Base-by-base conservation (phyloP, 1,284 basidiomycete genomes). In the Cutaneotrichosporon arboriforme region DNA sequence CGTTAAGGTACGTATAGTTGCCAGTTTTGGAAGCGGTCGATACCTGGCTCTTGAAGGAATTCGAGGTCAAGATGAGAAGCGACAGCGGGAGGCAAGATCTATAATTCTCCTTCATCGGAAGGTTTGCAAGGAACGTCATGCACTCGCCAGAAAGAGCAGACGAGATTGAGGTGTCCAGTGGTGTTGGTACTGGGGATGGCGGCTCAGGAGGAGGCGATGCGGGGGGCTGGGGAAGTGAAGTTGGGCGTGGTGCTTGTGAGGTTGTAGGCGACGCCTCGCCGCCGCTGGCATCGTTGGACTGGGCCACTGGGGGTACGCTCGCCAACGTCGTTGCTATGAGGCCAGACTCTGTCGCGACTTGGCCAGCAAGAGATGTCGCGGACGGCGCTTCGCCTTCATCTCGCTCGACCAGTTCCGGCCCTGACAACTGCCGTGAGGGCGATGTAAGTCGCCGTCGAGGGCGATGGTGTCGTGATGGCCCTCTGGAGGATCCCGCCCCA, bases 121-220 rank as follows among this genome's bases (percentile, higher is more conserved):
- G 86, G 61, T 85, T 85, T 21, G 75, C 59, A 70, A 90, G 84
- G 72, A 88, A 89, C 50, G 77, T 67, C 88, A 91, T 39, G 67
- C 88, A 91, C 37, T 76, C 69, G 31, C 81, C 81, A 9, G 84
- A 82, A 63, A 87, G 85, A 63, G 85, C 84, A 18, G 62, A 61
- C 12, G 80, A 77, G 44, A 88, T 68, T 18, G 79, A 78, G 2
- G 80, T 77, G 64, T 88, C 87, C 61, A 85, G 83, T 0, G 88
- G 80, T 57, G 85, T 85, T 2, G 87, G 87, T 62, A 87, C 87
- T 0, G 88, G 87, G 10, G 80, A 13, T 81, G 88, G 52, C 83
- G 79, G 26, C 58, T 60, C 43, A 4, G 43, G 3, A 13, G 43
- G 43, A 14, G 18, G 18, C 13, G 43, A 12, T 3, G 10, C 7